Evolutionary conservation across 1,139 yeast species (phyloP).

Genomic region (Lodderomyces beijingensis): DNA sequence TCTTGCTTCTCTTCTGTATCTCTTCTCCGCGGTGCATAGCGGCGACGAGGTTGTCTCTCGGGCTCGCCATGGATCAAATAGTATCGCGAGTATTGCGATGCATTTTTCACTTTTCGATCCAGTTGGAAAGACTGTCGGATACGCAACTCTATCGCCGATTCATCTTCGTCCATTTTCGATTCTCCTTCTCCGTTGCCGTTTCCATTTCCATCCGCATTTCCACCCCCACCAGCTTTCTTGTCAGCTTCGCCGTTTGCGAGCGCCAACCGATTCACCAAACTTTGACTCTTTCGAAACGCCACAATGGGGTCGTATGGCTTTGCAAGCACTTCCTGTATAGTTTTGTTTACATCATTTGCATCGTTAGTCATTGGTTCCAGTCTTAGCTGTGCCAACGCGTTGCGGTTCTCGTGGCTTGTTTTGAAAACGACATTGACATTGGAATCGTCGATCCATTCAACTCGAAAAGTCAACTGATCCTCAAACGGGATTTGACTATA

Average conservation of each 20-base stretch:
- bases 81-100: conserved; percentile 59
- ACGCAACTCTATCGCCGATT: conserved; percentile 35
- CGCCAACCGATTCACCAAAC: conserved; percentile 30
- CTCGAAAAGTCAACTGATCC: conserved; percentile 33
- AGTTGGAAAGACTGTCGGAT: conserved; percentile 50
- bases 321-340: conserved; percentile 33
- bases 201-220: conserved; percentile 1
- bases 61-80: conserved; percentile 77
- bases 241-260: conserved; percentile 9
- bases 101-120: conserved; percentile 57
- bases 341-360: conserved; percentile 18
- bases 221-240: not conserved
- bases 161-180: conserved; percentile 39
- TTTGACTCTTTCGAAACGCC: conserved; percentile 31
- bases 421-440: conserved; percentile 53
- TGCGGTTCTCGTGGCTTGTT: conserved; percentile 38
- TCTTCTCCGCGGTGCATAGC: conserved; percentile 9
- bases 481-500: conserved; percentile 27
- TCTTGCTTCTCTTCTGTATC: conserved; percentile 9
- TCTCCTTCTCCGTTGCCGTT: too few species aligned
- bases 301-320: conserved; percentile 37
- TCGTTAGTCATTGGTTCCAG: conserved; percentile 3
- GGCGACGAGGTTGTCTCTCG: conserved; percentile 29
- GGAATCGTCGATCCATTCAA: conserved; percentile 72
- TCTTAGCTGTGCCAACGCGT: conserved; percentile 35